Percentiles rank a stretch among this genome's conserved stretches.
phyloP scores from a whole-genome alignment of 1,139 yeast genomes.

The Lodderomyces theae region DNA sequence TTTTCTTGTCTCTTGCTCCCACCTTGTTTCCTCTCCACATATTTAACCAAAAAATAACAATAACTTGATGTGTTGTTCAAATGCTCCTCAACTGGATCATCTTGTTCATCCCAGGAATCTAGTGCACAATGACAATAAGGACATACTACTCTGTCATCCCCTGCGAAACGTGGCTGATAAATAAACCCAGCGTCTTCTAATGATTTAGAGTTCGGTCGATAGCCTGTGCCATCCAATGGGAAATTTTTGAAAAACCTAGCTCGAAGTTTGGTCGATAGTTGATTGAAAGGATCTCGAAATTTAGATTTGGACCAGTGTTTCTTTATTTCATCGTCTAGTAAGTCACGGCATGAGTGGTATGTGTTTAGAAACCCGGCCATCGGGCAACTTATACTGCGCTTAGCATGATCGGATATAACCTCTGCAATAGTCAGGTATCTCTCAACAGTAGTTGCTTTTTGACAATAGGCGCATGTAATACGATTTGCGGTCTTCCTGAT shows the following conservation, averaged over 20 bases:
- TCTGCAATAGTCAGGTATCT: constrained; percentile 28
- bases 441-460: constrained; percentile 36
- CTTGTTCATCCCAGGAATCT: constrained; percentile 70
- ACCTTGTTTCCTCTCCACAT: constrained; percentile 5
- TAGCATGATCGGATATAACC: constrained; percentile 45
- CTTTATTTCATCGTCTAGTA: constrained; percentile 8
- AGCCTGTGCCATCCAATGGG: constrained; percentile 46
- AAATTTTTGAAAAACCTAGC: constrained; percentile 53
- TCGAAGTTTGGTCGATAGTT: constrained; percentile 42
- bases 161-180: constrained; percentile 39
- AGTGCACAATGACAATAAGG: constrained; percentile 66
- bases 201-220: constrained; percentile 37
- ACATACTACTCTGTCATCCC: constrained; percentile 68
- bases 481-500: constrained; percentile 43
- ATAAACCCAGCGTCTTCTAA: constrained; percentile 57
- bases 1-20: neutral
- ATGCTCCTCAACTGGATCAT: constrained; percentile 62
- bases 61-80: constrained; percentile 35
- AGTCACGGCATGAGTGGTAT: constrained; percentile 2
- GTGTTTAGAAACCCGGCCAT: constrained; percentile 31
- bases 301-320: constrained; percentile 9
- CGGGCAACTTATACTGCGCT: constrained; percentile 46
- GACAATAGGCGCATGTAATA: constrained; percentile 62
- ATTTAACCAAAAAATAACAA: constrained; percentile 46
- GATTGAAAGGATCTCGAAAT: constrained; percentile 26